Evolutionary conservation across 2,329 filamentous ascomycete genomes (phyloP).

Genomic region (Fusarium metavorans): DNA sequence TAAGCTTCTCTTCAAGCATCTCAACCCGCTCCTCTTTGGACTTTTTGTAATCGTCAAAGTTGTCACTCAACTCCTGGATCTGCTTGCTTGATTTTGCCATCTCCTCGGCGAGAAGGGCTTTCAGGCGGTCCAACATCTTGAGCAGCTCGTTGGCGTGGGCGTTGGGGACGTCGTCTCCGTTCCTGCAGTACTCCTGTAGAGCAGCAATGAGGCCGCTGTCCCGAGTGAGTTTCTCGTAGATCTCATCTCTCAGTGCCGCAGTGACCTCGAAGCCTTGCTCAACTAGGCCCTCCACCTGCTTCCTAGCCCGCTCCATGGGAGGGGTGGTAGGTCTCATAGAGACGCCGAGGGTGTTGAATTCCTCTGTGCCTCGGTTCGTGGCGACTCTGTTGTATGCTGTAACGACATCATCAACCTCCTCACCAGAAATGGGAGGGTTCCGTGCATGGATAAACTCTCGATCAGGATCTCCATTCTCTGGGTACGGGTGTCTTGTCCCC

Average conservation of each 20-base stretch:
- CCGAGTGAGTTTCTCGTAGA: conserved; percentile 9
- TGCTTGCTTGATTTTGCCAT: not conserved
- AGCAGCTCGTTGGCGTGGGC: conserved; percentile 24
- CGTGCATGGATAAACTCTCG: conserved; percentile 18
- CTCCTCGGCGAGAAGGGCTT: conserved; percentile 20
- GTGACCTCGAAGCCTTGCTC: conserved; percentile 7
- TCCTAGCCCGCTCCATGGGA: conserved; percentile 20
- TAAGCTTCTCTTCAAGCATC: not conserved
- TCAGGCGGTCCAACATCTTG: conserved; percentile 19
- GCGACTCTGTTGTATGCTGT: not conserved
- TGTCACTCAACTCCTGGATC: not conserved
- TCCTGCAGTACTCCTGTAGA: conserved; percentile 23
- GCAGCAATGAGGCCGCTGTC: conserved; percentile 20
- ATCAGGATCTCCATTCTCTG: conserved; percentile 7
- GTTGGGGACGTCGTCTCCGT: conserved; percentile 9
- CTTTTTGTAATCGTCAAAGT: conserved; percentile 2
- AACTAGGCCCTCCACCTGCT: conserved; percentile 12
- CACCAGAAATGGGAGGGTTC: conserved; percentile 10
- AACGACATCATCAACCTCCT: not conserved
- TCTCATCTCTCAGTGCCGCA: conserved; percentile 6
- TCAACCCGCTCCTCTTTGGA: not conserved
- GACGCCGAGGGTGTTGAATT: conserved; percentile 4
- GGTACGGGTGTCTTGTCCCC: conserved; percentile 2
- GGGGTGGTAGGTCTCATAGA: conserved; percentile 30
- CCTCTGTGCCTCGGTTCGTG: not conserved